phyloP scores from a whole-genome alignment of 495 filamentous ascomycete genomes.

The Annulohypoxylon bovei region DNA sequence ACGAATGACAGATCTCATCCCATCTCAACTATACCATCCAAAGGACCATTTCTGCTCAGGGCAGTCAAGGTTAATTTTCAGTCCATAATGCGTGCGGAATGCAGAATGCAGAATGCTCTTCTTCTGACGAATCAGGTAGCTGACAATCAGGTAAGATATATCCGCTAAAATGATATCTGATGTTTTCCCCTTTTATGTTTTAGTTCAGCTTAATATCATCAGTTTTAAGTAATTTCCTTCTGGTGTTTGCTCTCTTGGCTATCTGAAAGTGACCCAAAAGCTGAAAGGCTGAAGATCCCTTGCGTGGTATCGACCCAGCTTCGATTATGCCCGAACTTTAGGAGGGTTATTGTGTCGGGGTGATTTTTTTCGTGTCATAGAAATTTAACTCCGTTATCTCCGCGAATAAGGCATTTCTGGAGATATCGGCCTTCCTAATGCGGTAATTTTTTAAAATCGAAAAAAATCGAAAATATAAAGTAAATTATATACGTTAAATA shows the following conservation, averaged over 20 bases:
- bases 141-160: background rate
- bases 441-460: too few species aligned
- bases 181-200: background rate
- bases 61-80: background rate
- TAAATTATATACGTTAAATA: too few species aligned
- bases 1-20: slow-evolving; percentile 3
- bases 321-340: too few species aligned
- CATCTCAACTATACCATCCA: slow-evolving; percentile 13
- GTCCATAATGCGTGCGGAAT: too few species aligned
- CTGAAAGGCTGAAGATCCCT: slow-evolving; percentile 3
- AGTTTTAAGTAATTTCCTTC: background rate
- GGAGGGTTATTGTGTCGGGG: too few species aligned
- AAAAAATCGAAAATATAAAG: too few species aligned
- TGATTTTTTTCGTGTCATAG: too few species aligned
- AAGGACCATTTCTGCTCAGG: slow-evolving; percentile 16
- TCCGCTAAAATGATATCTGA: background rate
- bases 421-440: too few species aligned
- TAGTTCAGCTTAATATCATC: background rate
- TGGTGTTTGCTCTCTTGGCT: background rate
- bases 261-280: background rate
- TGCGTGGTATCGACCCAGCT: background rate
- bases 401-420: too few species aligned
- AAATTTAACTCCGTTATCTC: too few species aligned
- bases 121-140: too few species aligned
- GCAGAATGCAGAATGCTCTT: too few species aligned